Evolutionary conservation across 73 alveolate species (phyloP).

Genomic region (Stentor roeselii): DNA sequence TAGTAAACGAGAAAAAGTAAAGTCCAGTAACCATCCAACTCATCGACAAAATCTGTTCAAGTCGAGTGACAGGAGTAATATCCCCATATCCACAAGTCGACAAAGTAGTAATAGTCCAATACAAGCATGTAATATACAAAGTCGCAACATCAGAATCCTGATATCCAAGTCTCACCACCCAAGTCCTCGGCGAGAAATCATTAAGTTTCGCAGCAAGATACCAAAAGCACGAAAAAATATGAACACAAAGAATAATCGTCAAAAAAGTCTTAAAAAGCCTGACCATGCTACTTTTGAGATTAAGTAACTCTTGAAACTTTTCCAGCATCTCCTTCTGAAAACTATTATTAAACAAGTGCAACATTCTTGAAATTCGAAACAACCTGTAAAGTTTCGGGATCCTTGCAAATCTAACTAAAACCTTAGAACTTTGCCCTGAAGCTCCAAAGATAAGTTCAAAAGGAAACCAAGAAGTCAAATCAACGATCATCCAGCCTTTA

Average conservation of each 20-base stretch:
- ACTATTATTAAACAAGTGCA: constrained; percentile 33
- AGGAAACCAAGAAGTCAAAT: constrained; percentile 52
- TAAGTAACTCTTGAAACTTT: constrained; percentile 40
- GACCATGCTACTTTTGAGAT: constrained; percentile 62
- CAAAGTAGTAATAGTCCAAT: constrained; percentile 78
- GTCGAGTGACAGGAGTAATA: constrained; percentile 46
- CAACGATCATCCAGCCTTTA: constrained; percentile 58
- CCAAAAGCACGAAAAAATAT: constrained; percentile 83
- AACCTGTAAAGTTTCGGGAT: constrained; percentile 57
- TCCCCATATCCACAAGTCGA: constrained; percentile 83
- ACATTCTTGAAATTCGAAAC: constrained; percentile 40
- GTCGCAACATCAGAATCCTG: constrained; percentile 28
- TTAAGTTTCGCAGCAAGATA: constrained; percentile 71
- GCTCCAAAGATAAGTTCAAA: constrained; percentile 13
- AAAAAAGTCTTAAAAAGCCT: constrained; percentile 60
- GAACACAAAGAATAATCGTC: constrained; percentile 66
- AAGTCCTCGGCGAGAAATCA: constrained; percentile 80
- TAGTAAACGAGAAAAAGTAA: constrained; percentile 66
- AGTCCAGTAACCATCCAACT: constrained; percentile 79
- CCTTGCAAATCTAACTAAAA: constrained; percentile 34
- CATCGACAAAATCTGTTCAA: constrained; percentile 46
- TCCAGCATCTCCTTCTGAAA: constrained; percentile 25
- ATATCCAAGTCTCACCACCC: constrained; percentile 75
- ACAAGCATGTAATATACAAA: constrained; percentile 43
- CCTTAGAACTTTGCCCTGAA: neutral